A percentile compares a stretch with the other conserved stretches of the same genome.
These are phyloP conservation scores for Parafenestella ontariensis DNA, from an alignment of 2,329 filamentous ascomycete species.

Conservation along the genomic window DNA sequence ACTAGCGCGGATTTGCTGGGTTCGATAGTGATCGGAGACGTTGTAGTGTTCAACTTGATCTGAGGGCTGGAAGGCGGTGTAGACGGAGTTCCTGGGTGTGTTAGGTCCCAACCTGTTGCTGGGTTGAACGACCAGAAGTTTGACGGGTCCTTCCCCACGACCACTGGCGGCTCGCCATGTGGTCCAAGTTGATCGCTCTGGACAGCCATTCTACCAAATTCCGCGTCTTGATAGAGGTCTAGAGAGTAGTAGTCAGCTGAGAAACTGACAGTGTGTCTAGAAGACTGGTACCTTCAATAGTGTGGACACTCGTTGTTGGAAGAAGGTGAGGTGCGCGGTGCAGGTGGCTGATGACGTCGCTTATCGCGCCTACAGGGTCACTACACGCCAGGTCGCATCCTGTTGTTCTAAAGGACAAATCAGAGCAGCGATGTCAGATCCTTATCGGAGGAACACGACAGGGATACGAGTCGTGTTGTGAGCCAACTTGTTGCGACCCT, in stretches of 20 bases:
- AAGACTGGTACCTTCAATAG: not conserved
- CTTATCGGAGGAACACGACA: too few species aligned
- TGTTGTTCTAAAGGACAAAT: too few species aligned
- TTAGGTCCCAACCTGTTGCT: conserved; percentile 11
- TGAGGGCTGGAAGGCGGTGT: conserved; percentile 8
- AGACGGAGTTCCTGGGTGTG: conserved; percentile 5
- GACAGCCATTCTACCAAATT: not conserved
- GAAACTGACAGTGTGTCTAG: not conserved
- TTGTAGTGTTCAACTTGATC: conserved; percentile 3
- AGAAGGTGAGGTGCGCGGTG: too few species aligned
- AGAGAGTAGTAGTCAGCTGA: not conserved
- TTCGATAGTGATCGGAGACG: conserved; percentile 35
- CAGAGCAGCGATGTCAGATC: too few species aligned
- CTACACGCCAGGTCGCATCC: too few species aligned
- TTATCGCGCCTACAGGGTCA: too few species aligned
- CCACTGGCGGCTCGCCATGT: not conserved
- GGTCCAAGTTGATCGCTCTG: not conserved
- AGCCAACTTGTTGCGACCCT: too few species aligned
- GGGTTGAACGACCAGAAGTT: conserved; percentile 8
- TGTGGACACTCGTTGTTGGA: not conserved
- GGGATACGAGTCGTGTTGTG: too few species aligned
- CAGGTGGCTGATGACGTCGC: too few species aligned
- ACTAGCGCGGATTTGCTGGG: conserved; percentile 56
- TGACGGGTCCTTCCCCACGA: not conserved
- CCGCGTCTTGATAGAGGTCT: not conserved